Evolutionary conservation across 2,329 filamentous ascomycete species (phyloP).

Genomic region (Phyllosticta citriasiana): DNA sequence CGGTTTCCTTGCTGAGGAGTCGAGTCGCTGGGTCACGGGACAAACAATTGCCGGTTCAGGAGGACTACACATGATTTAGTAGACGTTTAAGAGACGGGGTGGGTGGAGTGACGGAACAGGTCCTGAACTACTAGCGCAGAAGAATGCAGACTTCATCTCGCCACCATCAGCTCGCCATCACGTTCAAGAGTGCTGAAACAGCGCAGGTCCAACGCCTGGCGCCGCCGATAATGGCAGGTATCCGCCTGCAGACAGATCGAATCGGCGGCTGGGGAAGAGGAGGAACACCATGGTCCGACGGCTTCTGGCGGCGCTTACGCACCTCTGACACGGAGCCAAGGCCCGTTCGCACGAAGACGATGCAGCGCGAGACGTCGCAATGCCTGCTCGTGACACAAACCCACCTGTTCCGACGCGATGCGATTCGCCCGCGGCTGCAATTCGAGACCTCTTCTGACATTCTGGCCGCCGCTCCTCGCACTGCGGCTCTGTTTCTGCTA

Average conservation of each 20-base stretch:
- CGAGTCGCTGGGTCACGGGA: conserved; percentile 35
- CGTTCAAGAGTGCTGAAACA: background rate
- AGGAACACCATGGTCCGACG: background rate
- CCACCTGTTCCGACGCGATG: background rate
- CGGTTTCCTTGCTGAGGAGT: conserved; percentile 42
- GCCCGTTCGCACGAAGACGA: background rate
- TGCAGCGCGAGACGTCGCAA: background rate
- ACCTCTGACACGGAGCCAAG: background rate
- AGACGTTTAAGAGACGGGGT: background rate
- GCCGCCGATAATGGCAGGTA: background rate
- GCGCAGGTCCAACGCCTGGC: background rate
- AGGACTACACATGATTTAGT: conserved; percentile 18
- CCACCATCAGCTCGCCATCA: background rate
- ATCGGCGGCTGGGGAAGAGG: background rate
- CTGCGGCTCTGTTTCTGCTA: background rate
- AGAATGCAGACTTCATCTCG: background rate
- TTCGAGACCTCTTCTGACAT: background rate
- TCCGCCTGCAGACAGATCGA: background rate
- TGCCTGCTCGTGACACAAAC: background rate
- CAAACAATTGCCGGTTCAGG: conserved; percentile 48
- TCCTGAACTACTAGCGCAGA: background rate
- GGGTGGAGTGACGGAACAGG: background rate
- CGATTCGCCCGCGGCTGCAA: background rate
- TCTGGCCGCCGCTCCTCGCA: background rate
- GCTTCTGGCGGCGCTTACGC: background rate